These are phyloP conservation scores for Sanchytrium tribonematis DNA, from an alignment of 371 early-diverging fungal species.

Conservation along the genomic window DNA sequence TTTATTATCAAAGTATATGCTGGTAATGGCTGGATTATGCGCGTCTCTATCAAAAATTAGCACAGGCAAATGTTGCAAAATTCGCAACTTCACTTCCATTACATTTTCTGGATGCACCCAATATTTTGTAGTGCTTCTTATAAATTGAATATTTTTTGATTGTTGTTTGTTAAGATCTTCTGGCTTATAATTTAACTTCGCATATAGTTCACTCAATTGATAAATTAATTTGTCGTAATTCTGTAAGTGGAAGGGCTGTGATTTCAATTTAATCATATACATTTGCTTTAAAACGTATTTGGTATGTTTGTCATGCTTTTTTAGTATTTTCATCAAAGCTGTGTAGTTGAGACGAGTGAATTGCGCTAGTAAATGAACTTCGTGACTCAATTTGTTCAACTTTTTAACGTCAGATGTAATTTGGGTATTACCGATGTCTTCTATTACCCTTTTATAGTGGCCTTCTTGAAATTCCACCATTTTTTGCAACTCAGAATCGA, in stretches of 20 bases:
- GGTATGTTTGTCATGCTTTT: slow-evolving; percentile 88
- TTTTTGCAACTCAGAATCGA: background rate
- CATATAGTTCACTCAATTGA: slow-evolving; percentile 47
- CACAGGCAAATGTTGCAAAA: slow-evolving; percentile 81
- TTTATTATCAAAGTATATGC: slow-evolving; percentile 86
- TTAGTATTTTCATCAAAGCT: slow-evolving; percentile 82
- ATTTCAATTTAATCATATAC: slow-evolving; percentile 59
- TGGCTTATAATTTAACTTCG: slow-evolving; percentile 3
- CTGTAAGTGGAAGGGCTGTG: slow-evolving; percentile 62
- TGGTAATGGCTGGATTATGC: slow-evolving; percentile 73
- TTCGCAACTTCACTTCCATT: slow-evolving; percentile 67
- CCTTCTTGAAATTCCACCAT: background rate
- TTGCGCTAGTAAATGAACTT: slow-evolving; percentile 63
- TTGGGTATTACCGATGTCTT: background rate
- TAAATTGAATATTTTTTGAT: slow-evolving; percentile 6
- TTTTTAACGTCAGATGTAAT: slow-evolving; percentile 15
- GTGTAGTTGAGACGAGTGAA: slow-evolving; percentile 80
- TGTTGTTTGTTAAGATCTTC: slow-evolving; percentile 3
- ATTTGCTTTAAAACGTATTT: slow-evolving; percentile 47
- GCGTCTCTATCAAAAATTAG: slow-evolving; percentile 40
- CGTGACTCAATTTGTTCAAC: slow-evolving; percentile 47
- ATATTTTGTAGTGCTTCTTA: slow-evolving; percentile 39
- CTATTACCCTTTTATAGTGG: background rate
- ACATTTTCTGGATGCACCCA: slow-evolving; percentile 98
- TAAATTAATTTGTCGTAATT: slow-evolving; percentile 63